These are phyloP conservation scores for Biscogniauxia marginata DNA, from an alignment of 2,329 filamentous ascomycete genomes.

Conservation along the genomic window DNA sequence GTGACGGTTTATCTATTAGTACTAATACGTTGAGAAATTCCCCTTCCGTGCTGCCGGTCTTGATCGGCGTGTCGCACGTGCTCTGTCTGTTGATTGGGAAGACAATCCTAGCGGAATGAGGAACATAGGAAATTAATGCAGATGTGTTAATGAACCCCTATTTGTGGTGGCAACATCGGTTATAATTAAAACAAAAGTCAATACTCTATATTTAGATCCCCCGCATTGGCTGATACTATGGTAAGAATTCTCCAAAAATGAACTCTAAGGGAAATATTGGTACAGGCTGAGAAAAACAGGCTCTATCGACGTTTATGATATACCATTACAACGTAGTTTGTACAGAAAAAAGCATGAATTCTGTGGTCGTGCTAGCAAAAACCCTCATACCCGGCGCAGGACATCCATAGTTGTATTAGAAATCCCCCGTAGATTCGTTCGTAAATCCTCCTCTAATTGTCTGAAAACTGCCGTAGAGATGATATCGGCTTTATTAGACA, in stretches of 20 bases:
- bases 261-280: too few relatives aligned
- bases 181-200: too few relatives aligned
- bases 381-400: constrained; percentile 12
- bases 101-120: not conserved
- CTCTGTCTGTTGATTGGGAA: not conserved
- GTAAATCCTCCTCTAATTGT: constrained; percentile 19
- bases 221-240: too few relatives aligned
- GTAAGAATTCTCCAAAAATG: too few relatives aligned
- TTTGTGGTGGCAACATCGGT: too few relatives aligned
- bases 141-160: not conserved
- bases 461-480: constrained; percentile 21
- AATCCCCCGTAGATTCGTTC: constrained; percentile 16
- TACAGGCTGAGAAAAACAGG: too few relatives aligned
- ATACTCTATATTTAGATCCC: too few relatives aligned
- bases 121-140: not conserved
- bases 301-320: too few relatives aligned
- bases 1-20: not conserved
- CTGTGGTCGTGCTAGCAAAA: too few relatives aligned
- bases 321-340: too few relatives aligned
- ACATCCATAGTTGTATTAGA: constrained; percentile 17
- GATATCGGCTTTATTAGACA: constrained; percentile 3
- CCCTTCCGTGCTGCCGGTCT: not conserved
- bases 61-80: not conserved
- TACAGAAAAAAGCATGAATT: too few relatives aligned
- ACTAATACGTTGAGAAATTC: not conserved